These are phyloP conservation scores for Aspergillus bridgeri DNA, from an alignment of 495 filamentous ascomycete species.

Conservation along the genomic window DNA sequence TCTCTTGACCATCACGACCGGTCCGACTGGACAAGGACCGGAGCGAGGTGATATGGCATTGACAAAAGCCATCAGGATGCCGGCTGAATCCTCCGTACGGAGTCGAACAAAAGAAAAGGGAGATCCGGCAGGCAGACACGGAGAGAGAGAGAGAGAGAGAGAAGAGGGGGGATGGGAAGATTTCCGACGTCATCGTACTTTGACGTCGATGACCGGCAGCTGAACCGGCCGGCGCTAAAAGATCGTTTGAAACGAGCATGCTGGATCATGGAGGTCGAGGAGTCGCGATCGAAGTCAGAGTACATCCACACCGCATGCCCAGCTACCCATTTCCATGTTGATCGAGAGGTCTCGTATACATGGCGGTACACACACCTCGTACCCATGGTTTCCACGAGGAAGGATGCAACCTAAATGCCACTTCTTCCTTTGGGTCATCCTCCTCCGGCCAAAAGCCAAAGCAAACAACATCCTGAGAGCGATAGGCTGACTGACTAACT, in stretches of 20 bases:
- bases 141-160: too few relatives aligned
- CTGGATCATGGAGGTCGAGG: neutral
- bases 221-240: slow-evolving; percentile 3
- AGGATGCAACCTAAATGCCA: slow-evolving; percentile 16
- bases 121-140: too few relatives aligned
- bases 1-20: slow-evolving; percentile 18
- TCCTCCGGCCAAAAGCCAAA: neutral
- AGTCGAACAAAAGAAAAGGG: neutral
- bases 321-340: neutral
- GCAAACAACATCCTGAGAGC: slow-evolving; percentile 1
- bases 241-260: neutral
- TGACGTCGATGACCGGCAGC: slow-evolving; percentile 17
- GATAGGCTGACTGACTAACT: too few relatives aligned
- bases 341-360: neutral
- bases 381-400: slow-evolving; percentile 13
- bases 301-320: neutral
- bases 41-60: slow-evolving; percentile 8
- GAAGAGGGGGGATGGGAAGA: neutral
- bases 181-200: slow-evolving; percentile 28
- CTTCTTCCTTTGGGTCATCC: neutral
- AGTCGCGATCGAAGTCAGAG: neutral
- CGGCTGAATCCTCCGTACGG: neutral
- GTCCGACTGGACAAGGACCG: slow-evolving; percentile 1
- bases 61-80: neutral
- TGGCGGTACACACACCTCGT: neutral